These are phyloP conservation scores for Groenewaldozyma auringiensis DNA, from an alignment of 1,139 yeast genomes.

Conservation along the genomic window DNA sequence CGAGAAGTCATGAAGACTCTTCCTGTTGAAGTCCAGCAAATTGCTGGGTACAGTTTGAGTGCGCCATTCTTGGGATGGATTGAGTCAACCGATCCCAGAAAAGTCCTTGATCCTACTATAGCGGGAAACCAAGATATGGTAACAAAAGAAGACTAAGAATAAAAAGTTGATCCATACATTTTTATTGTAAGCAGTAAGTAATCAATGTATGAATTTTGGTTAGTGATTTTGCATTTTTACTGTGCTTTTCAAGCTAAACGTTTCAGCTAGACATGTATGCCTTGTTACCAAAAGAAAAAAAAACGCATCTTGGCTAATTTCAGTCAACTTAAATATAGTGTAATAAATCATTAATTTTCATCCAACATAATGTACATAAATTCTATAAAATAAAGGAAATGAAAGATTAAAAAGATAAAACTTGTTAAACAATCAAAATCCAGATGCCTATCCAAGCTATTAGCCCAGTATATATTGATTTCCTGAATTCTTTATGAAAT, in stretches of 20 bases:
- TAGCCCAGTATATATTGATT: neutral
- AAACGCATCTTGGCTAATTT: too few relatives aligned
- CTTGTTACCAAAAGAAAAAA: too few relatives aligned
- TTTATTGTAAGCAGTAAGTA: neutral
- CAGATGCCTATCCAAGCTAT: too few relatives aligned
- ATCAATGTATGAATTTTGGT: too few relatives aligned
- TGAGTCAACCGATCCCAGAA: slow-evolving; percentile 6
- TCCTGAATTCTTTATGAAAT: neutral
- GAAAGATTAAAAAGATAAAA: neutral
- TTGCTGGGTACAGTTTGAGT: slow-evolving; percentile 7
- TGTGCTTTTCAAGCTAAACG: too few relatives aligned
- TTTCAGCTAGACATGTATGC: too few relatives aligned
- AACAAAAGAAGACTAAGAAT: neutral
- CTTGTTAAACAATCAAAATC: too few relatives aligned
- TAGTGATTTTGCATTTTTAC: too few relatives aligned
- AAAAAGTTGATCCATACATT: neutral
- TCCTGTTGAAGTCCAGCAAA: slow-evolving; percentile 8
- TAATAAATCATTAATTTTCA: too few relatives aligned
- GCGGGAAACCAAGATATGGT: slow-evolving; percentile 6
- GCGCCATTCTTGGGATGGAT: slow-evolving; percentile 11
- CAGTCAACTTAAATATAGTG: too few relatives aligned
- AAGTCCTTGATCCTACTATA: slow-evolving; percentile 4
- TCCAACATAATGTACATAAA: too few relatives aligned
- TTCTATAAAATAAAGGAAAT: too few relatives aligned
- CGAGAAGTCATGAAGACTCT: slow-evolving; percentile 6